Percentiles rank a stretch among this genome's conserved stretches.
These are phyloP conservation scores for Carpinus fangiana DNA, from an alignment of 306 rosid genomes.

Conservation along the genomic window DNA sequence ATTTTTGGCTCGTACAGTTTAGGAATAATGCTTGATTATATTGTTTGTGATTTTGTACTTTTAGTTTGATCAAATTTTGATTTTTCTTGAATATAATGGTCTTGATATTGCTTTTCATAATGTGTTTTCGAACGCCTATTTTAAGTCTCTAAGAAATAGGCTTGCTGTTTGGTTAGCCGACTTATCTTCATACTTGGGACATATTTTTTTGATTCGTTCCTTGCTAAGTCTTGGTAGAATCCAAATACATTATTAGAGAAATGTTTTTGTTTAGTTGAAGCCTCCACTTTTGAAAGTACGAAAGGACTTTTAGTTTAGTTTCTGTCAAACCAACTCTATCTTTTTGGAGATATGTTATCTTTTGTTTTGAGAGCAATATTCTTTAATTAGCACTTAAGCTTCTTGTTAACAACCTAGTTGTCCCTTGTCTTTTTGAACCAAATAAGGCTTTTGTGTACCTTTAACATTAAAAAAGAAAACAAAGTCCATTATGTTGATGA, in stretches of 20 bases:
- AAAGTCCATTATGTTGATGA: not conserved
- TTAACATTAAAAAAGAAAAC: not conserved
- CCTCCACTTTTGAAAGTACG: conserved; percentile 45
- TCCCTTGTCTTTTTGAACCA: conserved; percentile 28
- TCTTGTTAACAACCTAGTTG: conserved; percentile 27
- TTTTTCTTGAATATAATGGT: conserved; percentile 15
- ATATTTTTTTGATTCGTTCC: conserved; percentile 42
- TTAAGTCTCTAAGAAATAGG: conserved; percentile 24
- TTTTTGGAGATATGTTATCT: conserved; percentile 27
- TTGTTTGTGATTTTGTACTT: not conserved
- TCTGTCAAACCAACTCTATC: conserved; percentile 32
- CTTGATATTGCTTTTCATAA: conserved; percentile 17
- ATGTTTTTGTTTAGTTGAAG: conserved; percentile 66
- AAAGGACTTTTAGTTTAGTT: conserved; percentile 28
- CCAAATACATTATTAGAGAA: conserved; percentile 7
- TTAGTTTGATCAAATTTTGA: conserved; percentile 12
- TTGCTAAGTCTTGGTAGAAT: conserved; percentile 24
- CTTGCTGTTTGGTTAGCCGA: conserved; percentile 24
- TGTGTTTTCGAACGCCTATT: conserved; percentile 22
- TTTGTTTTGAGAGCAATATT: conserved; percentile 20
- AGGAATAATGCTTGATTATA: not conserved
- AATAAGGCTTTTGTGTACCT: conserved; percentile 17
- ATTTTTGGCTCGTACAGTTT: conserved; percentile 8
- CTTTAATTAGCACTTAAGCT: conserved; percentile 21
- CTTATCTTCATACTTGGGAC: conserved; percentile 39